These are phyloP conservation scores for Taphrina populina DNA, from an alignment of 1,139 yeast genomes.

Conservation along the genomic window DNA sequence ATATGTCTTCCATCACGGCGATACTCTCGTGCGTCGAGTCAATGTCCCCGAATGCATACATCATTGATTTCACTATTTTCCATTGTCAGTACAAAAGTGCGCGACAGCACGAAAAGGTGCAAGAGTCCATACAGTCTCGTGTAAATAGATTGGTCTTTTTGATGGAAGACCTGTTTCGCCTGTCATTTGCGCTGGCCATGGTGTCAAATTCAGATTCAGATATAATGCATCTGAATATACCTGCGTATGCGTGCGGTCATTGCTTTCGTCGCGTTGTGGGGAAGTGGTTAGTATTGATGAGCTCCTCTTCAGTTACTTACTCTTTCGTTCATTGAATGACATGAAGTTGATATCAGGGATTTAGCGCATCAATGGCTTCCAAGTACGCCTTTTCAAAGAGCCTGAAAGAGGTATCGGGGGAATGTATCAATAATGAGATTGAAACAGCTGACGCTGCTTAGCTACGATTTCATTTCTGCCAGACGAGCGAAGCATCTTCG, in stretches of 20 bases:
- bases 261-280: too few relatives aligned
- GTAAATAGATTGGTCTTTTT: conserved; percentile 13
- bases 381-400: conserved; percentile 63
- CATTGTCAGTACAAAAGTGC: not conserved
- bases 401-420: conserved; percentile 48
- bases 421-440: not conserved
- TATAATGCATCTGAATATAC: too few relatives aligned
- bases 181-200: too few relatives aligned
- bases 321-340: too few relatives aligned
- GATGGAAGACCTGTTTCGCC: conserved; percentile 9
- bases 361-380: conserved; percentile 50
- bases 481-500: conserved; percentile 67
- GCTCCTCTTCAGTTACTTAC: too few relatives aligned
- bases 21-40: conserved; percentile 76
- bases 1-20: conserved; percentile 76
- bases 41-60: conserved; percentile 86
- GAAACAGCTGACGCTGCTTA: conserved; percentile 46
- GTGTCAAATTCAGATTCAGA: too few relatives aligned
- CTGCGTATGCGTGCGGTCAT: too few relatives aligned
- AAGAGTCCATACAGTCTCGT: conserved; percentile 14
- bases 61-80: conserved; percentile 57
- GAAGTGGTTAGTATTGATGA: too few relatives aligned
- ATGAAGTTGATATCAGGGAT: too few relatives aligned
- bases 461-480: conserved; percentile 75
- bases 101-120: not conserved